Conservation (phyloP, 768 basidiomycete species). For the Amanita rimosa region DNA sequence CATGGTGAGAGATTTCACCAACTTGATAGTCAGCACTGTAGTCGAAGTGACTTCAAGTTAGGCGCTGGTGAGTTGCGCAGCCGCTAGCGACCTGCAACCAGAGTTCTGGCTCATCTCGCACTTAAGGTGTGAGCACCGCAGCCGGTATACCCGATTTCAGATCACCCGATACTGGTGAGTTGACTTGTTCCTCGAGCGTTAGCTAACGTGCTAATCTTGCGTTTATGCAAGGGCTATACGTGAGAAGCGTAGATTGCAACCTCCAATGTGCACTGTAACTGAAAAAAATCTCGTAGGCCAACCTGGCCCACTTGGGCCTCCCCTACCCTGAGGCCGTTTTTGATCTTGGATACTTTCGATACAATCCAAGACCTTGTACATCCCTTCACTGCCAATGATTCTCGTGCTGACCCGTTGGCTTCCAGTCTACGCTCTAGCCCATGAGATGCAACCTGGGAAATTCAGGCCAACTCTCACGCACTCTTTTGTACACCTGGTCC, state of each 20-base stretch:
- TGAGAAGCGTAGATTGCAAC: constrained; percentile 14
- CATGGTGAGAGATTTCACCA: constrained; percentile 39
- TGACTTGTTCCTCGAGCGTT: background rate
- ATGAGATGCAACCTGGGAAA: constrained; percentile 86
- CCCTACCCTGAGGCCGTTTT: constrained; percentile 97
- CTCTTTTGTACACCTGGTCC: constrained; percentile 78
- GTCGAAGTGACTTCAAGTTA: constrained; percentile 26
- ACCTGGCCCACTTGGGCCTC: constrained; percentile 63
- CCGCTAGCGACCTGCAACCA: background rate
- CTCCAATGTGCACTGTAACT: background rate
- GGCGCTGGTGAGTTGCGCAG: constrained; percentile 45
- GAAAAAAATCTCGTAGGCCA: constrained; percentile 35
- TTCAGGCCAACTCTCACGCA: constrained; percentile 85
- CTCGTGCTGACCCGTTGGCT: background rate
- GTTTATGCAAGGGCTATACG: constrained; percentile 37
- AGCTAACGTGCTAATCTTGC: background rate
- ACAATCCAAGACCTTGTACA: constrained; percentile 73
- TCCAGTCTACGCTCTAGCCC: constrained; percentile 81
- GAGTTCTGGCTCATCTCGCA: background rate
- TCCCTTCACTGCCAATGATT: constrained; percentile 1
- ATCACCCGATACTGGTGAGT: constrained; percentile 66
- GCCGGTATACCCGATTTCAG: constrained; percentile 89
- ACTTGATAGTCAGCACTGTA: background rate
- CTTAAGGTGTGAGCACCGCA: constrained; percentile 59
- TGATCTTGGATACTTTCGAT: constrained; percentile 76